Base-by-base conservation (phyloP, 2,329 filamentous ascomycete genomes). In the Aureobasidium vineae region DNA sequence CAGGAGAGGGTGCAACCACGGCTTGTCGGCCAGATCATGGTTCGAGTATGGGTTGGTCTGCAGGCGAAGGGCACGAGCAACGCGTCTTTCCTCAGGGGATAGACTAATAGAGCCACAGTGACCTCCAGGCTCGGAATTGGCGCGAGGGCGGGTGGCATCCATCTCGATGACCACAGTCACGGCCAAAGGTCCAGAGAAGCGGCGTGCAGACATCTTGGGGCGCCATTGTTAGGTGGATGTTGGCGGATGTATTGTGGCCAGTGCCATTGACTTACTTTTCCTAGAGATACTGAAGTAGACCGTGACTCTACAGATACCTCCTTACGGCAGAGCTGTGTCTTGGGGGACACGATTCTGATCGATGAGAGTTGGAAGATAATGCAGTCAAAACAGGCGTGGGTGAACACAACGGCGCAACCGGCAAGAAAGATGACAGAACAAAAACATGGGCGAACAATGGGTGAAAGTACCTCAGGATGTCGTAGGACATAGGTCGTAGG, bases 171-270 rank as follows among this genome's bases (percentile, higher is more conserved):
- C 47, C 41, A 43, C 23, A 19, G 61, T n/a, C 26, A 16, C 49
- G 26, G 61, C 49, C 19, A 28, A 26, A 26, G 61, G 61, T 23
- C 47, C 61, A 10, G 61, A 64, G 38, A 45, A 49, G 49, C 61
- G 61, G 49, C 61, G 61, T 6, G 38, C 43, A 10, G 59, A 15
- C 59, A 63, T 63, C 59, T 63, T 61, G 19, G 16, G 13, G 28
- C n/a, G 28, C 16, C 15, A 41, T 36, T 15, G 36, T 63, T 63
- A 63, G 59, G 31, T 28, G n/a, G 11, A 38, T 2, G 28, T 47
- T 10, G 41, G 28, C 5, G n/a, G 7, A 8, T 23, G 7, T 28
- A n/a, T 38, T 13, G 5, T 40, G 40, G 16, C 19, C 19, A 50
- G n/a, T n/a, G 21, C 43, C 45, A 45, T 41, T 21, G 33, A 63